phyloP scores from a whole-genome alignment of 208 protist genomes.

The Wallacemonas collosoma region DNA sequence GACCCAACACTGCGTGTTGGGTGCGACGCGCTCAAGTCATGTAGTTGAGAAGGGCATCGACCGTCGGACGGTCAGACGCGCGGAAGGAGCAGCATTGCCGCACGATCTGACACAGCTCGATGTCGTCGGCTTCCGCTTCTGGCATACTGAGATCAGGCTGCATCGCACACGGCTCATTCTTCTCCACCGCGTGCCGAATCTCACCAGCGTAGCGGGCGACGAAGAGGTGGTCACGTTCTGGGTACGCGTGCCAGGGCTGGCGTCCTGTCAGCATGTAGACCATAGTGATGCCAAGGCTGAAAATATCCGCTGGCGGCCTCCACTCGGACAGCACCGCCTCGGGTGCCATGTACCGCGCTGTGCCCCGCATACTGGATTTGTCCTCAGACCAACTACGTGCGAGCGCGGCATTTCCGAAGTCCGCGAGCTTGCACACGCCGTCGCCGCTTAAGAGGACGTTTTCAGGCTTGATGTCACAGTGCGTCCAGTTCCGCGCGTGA shows the following conservation, averaged over 20 bases:
- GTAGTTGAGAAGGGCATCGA: slow-evolving; percentile 43
- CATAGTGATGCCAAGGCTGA: slow-evolving; percentile 86
- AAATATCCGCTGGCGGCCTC: slow-evolving; percentile 69
- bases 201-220: slow-evolving; percentile 42
- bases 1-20: no score
- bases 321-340: slow-evolving; percentile 62
- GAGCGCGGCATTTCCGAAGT: slow-evolving; percentile 85
- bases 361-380: slow-evolving; percentile 47
- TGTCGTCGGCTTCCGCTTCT: slow-evolving; percentile 26
- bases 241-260: slow-evolving; percentile 60
- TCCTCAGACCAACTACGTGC: slow-evolving; percentile 42
- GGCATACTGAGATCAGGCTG: slow-evolving; percentile 37
- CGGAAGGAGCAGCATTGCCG: slow-evolving; percentile 50
- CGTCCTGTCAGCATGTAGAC: slow-evolving; percentile 65
- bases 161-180: slow-evolving; percentile 36
- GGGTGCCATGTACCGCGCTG: slow-evolving; percentile 75
- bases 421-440: slow-evolving; percentile 86
- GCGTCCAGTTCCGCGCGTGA: slow-evolving; percentile 76
- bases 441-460: slow-evolving; percentile 84
- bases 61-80: slow-evolving; percentile 40
- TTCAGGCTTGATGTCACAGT: slow-evolving; percentile 92
- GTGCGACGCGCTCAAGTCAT: slow-evolving; percentile 29
- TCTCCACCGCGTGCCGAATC: slow-evolving; percentile 32
- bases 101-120: slow-evolving; percentile 43
- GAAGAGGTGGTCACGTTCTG: slow-evolving; percentile 52